phyloP scores from a whole-genome alignment of 352 stramenopile species.

The Bremia lactucae region DNA sequence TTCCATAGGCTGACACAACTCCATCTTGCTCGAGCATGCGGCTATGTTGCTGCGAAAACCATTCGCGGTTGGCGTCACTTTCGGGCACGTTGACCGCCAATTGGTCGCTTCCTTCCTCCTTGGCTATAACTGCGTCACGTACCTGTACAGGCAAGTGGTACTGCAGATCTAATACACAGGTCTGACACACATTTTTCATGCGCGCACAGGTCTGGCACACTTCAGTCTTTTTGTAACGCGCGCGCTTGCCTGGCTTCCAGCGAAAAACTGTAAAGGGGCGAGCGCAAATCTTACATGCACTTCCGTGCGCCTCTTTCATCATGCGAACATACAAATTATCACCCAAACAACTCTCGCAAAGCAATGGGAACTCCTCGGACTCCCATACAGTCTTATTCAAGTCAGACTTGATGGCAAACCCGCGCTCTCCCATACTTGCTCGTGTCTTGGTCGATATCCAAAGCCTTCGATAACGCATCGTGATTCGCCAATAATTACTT shows the following conservation, averaged over 20 bases:
- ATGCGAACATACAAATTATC: conserved; percentile 99
- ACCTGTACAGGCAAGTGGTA: conserved; percentile 95
- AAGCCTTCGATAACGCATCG: not conserved
- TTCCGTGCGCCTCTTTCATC: conserved; percentile 94
- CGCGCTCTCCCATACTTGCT: conserved; percentile 66
- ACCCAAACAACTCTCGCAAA: conserved; percentile 97
- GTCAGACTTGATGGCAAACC: conserved; percentile 83
- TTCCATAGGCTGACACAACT: conserved; percentile 77
- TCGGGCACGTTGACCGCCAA: conserved; percentile 80
- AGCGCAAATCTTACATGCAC: conserved; percentile 97
- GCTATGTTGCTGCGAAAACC: conserved; percentile 89
- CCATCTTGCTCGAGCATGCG: conserved; percentile 87
- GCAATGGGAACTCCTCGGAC: conserved; percentile 94
- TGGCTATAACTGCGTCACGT: conserved; percentile 82
- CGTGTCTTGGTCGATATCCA: not conserved
- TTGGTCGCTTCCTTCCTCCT: conserved; percentile 21
- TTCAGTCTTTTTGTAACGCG: conserved; percentile 96
- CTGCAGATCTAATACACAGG: conserved; percentile 96
- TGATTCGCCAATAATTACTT: conserved; percentile 18
- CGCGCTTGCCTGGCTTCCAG: conserved; percentile 95
- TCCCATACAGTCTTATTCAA: conserved; percentile 80
- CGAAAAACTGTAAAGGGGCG: conserved; percentile 96
- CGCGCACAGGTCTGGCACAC: conserved; percentile 97
- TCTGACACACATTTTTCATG: conserved; percentile 99
- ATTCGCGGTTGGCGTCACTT: conserved; percentile 91